A percentile compares a stretch with the other conserved stretches of the same genome.
phyloP scores from a whole-genome alignment of 1,139 yeast genomes.

The Debaryomyces fabryi region DNA sequence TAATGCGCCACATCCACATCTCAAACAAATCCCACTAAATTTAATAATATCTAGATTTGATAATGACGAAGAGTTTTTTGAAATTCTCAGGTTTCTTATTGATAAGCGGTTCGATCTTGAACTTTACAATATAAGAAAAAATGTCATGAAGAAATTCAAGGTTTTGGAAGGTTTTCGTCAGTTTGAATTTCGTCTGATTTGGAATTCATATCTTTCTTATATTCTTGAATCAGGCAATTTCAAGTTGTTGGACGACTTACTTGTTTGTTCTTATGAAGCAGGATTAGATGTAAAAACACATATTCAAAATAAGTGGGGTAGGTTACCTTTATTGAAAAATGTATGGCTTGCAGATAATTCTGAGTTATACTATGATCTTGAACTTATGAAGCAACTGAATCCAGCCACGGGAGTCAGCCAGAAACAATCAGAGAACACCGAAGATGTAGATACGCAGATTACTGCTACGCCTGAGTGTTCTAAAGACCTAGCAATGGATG shows the following conservation, averaged over 20 bases:
- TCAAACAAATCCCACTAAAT: constrained; percentile 27
- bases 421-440: neutral
- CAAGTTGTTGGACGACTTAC: constrained; percentile 21
- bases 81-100: constrained; percentile 24
- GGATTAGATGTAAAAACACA: constrained; percentile 21
- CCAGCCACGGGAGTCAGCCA: neutral
- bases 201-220: constrained; percentile 22
- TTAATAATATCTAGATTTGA: constrained; percentile 22
- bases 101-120: constrained; percentile 26
- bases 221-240: constrained; percentile 15
- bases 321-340: constrained; percentile 15
- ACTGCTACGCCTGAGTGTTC: neutral
- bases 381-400: neutral
- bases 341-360: constrained; percentile 12
- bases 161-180: constrained; percentile 18
- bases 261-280: constrained; percentile 17
- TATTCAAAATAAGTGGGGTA: constrained; percentile 15
- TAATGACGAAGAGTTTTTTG: constrained; percentile 19
- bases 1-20: constrained; percentile 35
- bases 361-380: constrained; percentile 14
- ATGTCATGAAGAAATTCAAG: constrained; percentile 18
- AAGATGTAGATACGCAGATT: neutral
- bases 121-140: constrained; percentile 20
- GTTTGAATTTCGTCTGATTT: constrained; percentile 21
- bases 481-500: neutral